Evolutionary conservation across 768 basidiomycete species (phyloP).

Genomic region (Hemileccinum rubropunctum): DNA sequence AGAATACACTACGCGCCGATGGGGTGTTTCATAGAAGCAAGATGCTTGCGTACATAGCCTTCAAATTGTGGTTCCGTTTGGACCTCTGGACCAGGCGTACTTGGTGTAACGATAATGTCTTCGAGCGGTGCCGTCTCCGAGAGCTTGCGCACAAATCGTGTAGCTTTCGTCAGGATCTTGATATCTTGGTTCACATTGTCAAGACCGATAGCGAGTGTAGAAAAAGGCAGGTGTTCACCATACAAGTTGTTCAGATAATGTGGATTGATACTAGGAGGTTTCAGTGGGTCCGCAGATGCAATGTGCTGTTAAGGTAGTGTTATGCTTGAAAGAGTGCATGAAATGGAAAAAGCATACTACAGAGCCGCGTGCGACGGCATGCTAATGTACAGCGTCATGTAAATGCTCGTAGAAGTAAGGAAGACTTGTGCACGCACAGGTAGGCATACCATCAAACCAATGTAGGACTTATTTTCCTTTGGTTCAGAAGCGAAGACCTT

Average conservation of each 20-base stretch:
- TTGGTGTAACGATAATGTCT: conserved; percentile 15
- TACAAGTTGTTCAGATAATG: conserved; percentile 11
- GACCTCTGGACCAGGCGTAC: conserved; percentile 20
- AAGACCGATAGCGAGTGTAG: not conserved
- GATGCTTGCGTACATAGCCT: not conserved
- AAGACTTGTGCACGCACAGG: conserved; percentile 11
- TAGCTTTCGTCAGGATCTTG: conserved; percentile 16
- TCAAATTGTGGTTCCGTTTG: conserved; percentile 17
- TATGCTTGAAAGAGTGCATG: not conserved
- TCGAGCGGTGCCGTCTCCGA: conserved; percentile 16
- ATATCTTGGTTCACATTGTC: conserved; percentile 4
- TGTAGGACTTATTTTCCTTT: conserved; percentile 9
- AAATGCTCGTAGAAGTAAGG: not conserved
- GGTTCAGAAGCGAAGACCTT: conserved; percentile 10
- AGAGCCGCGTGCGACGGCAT: conserved; percentile 18
- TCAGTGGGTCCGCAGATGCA: conserved; percentile 12
- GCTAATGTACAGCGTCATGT: not conserved
- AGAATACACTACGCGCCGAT: conserved; percentile 5
- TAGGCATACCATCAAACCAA: conserved; percentile 7
- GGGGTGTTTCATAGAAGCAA: conserved; percentile 6
- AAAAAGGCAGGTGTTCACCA: conserved; percentile 1
- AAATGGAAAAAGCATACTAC: conserved; percentile 1
- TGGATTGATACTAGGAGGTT: conserved; percentile 12
- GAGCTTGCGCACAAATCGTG: conserved; percentile 11
- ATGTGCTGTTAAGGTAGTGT: conserved; percentile 11